These are phyloP conservation scores for Ulota crispa DNA, from an alignment of 225 moss, liverwort and hornwort genomes.

Conservation along the genomic window DNA sequence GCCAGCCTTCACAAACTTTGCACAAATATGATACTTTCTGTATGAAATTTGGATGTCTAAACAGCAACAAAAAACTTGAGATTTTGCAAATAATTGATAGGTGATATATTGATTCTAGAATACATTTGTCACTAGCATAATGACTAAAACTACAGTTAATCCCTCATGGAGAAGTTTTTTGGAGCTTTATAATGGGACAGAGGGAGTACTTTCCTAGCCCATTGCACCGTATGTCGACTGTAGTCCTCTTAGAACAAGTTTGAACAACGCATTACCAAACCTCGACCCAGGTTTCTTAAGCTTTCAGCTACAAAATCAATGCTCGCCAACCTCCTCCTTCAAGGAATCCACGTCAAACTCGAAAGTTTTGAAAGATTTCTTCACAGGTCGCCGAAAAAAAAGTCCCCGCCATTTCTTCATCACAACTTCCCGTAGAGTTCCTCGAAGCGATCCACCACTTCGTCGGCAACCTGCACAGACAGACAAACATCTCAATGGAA, in stretches of 20 bases:
- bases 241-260: neutral
- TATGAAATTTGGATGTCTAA: no score
- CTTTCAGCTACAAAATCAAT: neutral
- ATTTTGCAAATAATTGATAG: no score
- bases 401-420: neutral
- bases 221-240: neutral
- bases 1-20: no score
- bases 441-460: constrained; percentile 53
- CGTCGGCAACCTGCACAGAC: constrained; percentile 44
- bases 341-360: neutral
- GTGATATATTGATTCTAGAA: no score
- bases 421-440: constrained; percentile 32
- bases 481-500: neutral
- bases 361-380: neutral
- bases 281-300: neutral
- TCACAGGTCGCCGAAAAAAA: neutral
- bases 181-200: no score
- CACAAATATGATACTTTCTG: no score
- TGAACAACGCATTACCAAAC: neutral
- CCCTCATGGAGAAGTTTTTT: no score
- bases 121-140: no score
- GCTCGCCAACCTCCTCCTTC: neutral
- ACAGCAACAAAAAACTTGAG: no score
- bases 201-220: neutral
- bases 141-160: no score